Percentiles rank a stretch among this genome's conserved stretches.
These are phyloP conservation scores for Penicillium decumbens DNA, from an alignment of 2,329 filamentous ascomycete genomes.

Conservation along the genomic window DNA sequence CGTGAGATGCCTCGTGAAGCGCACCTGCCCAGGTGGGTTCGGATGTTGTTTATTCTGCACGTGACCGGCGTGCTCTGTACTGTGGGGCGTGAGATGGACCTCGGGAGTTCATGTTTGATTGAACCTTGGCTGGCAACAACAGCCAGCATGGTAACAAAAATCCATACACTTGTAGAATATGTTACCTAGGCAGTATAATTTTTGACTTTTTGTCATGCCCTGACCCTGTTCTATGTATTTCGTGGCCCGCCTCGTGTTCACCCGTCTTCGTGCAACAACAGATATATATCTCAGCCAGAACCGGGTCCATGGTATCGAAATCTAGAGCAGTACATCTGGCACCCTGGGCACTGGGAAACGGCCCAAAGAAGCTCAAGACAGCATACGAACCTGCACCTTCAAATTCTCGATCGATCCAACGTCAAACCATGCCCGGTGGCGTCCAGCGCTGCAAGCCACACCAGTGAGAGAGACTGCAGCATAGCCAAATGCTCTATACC, in stretches of 20 bases:
- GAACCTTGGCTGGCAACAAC: background rate
- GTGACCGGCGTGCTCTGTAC: background rate
- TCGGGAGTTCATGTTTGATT: background rate
- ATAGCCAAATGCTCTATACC: conserved; percentile 8
- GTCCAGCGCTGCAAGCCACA: conserved; percentile 12
- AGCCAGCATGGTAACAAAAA: too few species aligned
- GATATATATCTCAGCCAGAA: conserved; percentile 1
- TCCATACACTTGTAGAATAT: too few species aligned
- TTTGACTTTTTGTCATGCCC: background rate
- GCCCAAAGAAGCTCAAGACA: background rate
- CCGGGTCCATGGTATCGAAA: background rate
- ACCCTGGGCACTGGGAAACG: background rate
- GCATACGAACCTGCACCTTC: background rate
- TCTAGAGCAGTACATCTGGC: background rate
- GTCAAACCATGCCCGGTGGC: conserved; percentile 5
- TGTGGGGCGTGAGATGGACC: background rate
- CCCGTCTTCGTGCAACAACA: background rate
- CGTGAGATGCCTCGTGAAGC: background rate
- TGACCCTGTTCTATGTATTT: background rate
- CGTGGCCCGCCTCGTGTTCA: background rate
- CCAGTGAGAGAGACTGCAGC: conserved; percentile 17
- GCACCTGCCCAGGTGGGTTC: background rate
- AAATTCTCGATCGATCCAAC: conserved; percentile 1
- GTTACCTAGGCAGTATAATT: too few species aligned
- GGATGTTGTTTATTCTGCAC: background rate